Evolutionary conservation across 1,284 basidiomycete species (phyloP).

Genomic region (Inonotus obliquus): DNA sequence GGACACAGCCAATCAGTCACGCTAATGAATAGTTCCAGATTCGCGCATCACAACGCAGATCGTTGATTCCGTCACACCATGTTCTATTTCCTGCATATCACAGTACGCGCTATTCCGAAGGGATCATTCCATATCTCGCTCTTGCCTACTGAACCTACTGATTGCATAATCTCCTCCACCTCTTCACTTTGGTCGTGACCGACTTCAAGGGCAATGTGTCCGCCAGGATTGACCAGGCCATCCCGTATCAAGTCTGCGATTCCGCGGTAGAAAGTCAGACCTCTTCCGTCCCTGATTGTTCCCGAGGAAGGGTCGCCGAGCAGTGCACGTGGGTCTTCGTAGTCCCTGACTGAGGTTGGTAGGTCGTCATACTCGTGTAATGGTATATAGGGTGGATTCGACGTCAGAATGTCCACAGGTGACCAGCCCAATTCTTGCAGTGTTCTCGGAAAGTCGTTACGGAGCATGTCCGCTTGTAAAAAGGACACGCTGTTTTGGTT

Average conservation of each 20-base stretch:
- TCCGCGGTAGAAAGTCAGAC: constrained; percentile 73
- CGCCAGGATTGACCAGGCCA: constrained; percentile 37
- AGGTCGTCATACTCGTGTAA: constrained; percentile 58
- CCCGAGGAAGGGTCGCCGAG: constrained; percentile 55
- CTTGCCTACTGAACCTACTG: constrained; percentile 36
- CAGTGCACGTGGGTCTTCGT: constrained; percentile 78
- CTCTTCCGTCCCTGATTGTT: constrained; percentile 32
- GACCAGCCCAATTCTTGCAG: constrained; percentile 28
- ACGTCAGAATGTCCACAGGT: constrained; percentile 76
- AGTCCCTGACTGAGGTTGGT: constrained; percentile 62
- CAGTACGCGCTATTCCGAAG: constrained; percentile 65
- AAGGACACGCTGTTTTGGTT: constrained; percentile 37
- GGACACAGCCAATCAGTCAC: constrained; percentile 21
- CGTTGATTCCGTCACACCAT: background rate
- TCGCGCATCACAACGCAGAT: background rate
- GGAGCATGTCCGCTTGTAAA: constrained; percentile 44
- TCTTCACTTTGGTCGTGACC: constrained; percentile 66
- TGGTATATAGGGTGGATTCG: constrained; percentile 93
- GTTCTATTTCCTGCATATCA: constrained; percentile 41
- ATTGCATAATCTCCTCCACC: constrained; percentile 55
- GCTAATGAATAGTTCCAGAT: background rate
- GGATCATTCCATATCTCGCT: constrained; percentile 74
- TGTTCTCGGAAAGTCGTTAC: constrained; percentile 31
- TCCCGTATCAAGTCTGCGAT: constrained; percentile 61
- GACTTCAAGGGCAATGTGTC: constrained; percentile 73